phyloP scores from a whole-genome alignment of 768 basidiomycete genomes.

The Leccinum barrowsii region DNA sequence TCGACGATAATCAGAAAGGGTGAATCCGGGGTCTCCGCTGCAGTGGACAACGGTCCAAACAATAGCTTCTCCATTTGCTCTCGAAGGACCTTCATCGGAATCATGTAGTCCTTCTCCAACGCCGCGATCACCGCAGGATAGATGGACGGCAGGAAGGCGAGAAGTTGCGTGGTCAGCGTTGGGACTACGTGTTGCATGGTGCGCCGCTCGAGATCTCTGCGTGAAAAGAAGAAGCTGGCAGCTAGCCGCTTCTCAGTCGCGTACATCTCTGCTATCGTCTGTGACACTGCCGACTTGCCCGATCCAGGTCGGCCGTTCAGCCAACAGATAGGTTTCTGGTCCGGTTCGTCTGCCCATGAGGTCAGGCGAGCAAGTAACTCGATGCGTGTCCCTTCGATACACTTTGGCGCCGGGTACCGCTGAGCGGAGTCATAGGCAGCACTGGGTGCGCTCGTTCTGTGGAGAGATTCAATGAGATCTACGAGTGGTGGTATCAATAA shows the following conservation, averaged over 20 bases:
- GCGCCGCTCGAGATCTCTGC: constrained; percentile 23
- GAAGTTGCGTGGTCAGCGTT: no score
- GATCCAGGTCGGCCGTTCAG: neutral
- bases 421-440: constrained; percentile 10
- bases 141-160: no score
- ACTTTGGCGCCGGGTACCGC: constrained; percentile 19
- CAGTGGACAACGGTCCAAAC: no score
- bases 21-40: no score
- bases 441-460: constrained; percentile 15
- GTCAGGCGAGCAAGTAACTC: constrained; percentile 15
- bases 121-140: no score
- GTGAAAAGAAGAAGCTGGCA: constrained; percentile 37
- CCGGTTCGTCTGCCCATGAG: constrained; percentile 12
- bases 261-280: constrained; percentile 30
- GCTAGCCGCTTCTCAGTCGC: constrained; percentile 21
- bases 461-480: constrained; percentile 15
- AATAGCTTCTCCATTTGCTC: no score
- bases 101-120: no score
- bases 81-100: no score
- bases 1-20: no score
- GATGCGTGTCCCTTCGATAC: constrained; percentile 21
- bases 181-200: constrained; percentile 23
- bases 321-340: constrained; percentile 19
- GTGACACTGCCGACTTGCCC: constrained; percentile 14
- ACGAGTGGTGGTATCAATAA: neutral